Conservation (phyloP, 2,329 filamentous ascomycete species). For the Neonectria punicea region DNA sequence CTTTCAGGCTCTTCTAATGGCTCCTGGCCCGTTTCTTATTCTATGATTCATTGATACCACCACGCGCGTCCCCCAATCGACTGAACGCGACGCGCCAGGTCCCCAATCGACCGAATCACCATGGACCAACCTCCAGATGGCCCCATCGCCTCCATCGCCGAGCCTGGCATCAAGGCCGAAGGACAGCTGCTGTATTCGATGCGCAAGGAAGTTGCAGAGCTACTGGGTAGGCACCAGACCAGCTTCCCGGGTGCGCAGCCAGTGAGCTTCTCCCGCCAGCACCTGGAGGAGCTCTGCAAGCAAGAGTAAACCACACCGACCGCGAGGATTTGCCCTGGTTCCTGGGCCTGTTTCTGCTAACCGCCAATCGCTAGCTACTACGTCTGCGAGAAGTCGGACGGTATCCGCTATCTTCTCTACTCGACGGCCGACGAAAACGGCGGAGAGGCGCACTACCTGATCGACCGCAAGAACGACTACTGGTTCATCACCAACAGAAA, state of each 20-base stretch:
- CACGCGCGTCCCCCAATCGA: slow-evolving; percentile 5
- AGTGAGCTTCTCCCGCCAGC: slow-evolving; percentile 86
- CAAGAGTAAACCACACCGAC: slow-evolving; percentile 69
- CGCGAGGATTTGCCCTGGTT: neutral
- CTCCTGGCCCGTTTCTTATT: neutral
- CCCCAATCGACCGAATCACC: slow-evolving; percentile 4
- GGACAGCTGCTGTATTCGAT: slow-evolving; percentile 69
- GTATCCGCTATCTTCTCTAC: slow-evolving; percentile 94
- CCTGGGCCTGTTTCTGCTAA: slow-evolving; percentile 18
- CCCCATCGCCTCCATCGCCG: slow-evolving; percentile 62
- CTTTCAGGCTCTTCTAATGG: slow-evolving; percentile 2
- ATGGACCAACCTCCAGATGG: slow-evolving; percentile 47
- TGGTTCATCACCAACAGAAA: slow-evolving; percentile 78
- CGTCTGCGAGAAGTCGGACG: slow-evolving; percentile 98
- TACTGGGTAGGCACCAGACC: slow-evolving; percentile 75
- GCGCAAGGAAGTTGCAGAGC: slow-evolving; percentile 76
- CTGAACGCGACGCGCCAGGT: slow-evolving; percentile 1
- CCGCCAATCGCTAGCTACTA: slow-evolving; percentile 73
- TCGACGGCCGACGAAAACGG: slow-evolving; percentile 73
- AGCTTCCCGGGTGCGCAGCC: slow-evolving; percentile 93
- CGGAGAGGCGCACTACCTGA: slow-evolving; percentile 84
- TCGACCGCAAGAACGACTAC: slow-evolving; percentile 98
- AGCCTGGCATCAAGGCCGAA: slow-evolving; percentile 73
- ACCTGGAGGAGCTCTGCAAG: slow-evolving; percentile 82
- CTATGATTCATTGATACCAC: slow-evolving; percentile 7